Base-by-base conservation (phyloP, 306 rosid genomes). In the Oemleria cerasiformis region DNA sequence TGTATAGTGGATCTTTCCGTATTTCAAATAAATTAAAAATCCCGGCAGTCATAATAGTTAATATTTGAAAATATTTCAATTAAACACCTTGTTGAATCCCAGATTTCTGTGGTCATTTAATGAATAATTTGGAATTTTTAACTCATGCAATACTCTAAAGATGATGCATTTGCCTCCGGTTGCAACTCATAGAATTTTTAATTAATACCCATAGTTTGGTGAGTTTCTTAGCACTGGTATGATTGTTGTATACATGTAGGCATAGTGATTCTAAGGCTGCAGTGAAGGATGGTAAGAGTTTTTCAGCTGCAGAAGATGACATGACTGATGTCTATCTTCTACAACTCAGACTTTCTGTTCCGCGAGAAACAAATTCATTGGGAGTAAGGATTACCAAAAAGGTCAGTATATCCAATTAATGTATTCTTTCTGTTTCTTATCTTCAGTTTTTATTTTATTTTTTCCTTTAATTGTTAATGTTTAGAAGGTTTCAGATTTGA, bases 311-410 rank as follows among this genome's bases (percentile, higher is more conserved):
- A 8, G 88, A 85, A 76, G 86, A 83, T 81, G 90, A 89, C 84
- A 91, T 88, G 76, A 77, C 82, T 9, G 99, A 91, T 81, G 96
- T 94, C 72, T 94, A 94, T 84, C 99, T 97, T 38, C 85, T 94
- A 70, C 95, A 91, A 68, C 97, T 94, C 49, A 84, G 95, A 81
- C 95, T 94, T 80, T 91, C 92, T 59, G 81, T 85, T 78, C 86
- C 77, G 75, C 86, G 77, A 67, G 97, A 91, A 78, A 81, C 90
- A 63, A 82, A 79, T 80, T 85, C 92, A 30, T 80, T 91, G 79
- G 99, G 91, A 78, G 88, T 89, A 57, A 89, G 86, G 84, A 86
- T 94, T 78, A 89, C 96, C 84, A 94, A 94, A 83, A 94, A 91
- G 99, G 99, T 94, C 19, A 61, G 68, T 55, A 13, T 47, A 47